Base-by-base conservation (phyloP, 1,284 basidiomycete species). In the Lentinula novae-zelandiae region DNA sequence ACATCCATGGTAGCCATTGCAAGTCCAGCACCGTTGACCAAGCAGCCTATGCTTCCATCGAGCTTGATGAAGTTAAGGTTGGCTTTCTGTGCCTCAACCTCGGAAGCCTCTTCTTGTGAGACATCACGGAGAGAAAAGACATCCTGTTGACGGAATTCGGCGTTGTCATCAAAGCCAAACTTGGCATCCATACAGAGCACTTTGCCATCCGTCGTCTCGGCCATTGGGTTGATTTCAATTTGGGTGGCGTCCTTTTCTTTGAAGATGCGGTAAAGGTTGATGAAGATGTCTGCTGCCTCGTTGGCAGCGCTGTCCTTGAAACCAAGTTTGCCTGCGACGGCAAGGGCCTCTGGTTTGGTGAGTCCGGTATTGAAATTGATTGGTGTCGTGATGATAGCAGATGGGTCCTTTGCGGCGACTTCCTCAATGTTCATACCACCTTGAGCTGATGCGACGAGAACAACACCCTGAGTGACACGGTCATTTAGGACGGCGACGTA, bases 1-100 rank as follows among this genome's bases (percentile, higher is more conserved):
- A 99, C 96, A 72, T 99, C 97, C 96, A 99, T 99, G 58, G 97
- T 99, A 34, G 97, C 97, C 97, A 99, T 99, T 58, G 97, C 97
- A 63, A 99, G 82, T 74, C 97, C 97, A 62, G 97, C 97, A 70
- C 97, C 97, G 73, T 99, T 99, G 66, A 99, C 97, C 62, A 99
- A 82, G 77, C 97, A 99, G 48, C 97, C 97, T 66, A 99, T 91
- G 78, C 88, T 93, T 42, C 97, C 97, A 72, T 99, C 97, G 55
- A 99, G 89, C 81, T 99, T 98, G 85, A 99, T 99, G 75, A 98
- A 98, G 83, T 98, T 99, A 70, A 99, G 84, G 71, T 94, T 92
- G 68, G 92, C 93, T 76, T 90, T 93, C 78, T 90, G 90, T n/a
- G 93, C 94, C 74, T 94, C 91, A 50, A 98, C 96, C 76, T 99